Evolutionary conservation across 78 protist species (phyloP).

Genomic region (Pigoraptor vietnamica): DNA sequence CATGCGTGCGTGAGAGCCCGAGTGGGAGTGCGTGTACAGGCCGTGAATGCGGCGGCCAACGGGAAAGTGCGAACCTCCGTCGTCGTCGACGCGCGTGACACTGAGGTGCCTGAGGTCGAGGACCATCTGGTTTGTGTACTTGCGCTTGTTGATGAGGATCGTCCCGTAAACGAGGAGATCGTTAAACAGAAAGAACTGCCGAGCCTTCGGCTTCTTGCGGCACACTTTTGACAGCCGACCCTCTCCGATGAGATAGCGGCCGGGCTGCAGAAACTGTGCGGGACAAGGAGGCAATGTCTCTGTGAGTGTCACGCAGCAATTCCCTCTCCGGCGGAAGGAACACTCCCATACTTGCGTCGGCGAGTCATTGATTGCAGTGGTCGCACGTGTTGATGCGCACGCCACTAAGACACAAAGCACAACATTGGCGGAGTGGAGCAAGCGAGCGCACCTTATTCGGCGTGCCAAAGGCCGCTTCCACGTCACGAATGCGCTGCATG

Average conservation of each 20-base stretch:
- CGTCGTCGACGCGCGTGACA: background rate
- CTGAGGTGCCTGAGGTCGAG: background rate
- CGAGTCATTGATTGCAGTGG: no score
- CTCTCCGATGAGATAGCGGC: background rate
- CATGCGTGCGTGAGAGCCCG: no score
- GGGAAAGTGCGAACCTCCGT: background rate
- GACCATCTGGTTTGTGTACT: background rate
- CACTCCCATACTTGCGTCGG: no score
- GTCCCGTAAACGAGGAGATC: background rate
- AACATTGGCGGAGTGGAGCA: no score
- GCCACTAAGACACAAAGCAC: no score
- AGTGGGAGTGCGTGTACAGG: no score
- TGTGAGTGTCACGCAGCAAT: no score
- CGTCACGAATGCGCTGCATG: background rate
- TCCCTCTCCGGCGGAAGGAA: no score
- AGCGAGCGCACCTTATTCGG: background rate
- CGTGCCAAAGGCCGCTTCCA: background rate
- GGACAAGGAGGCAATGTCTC: no score
- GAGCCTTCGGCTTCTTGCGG: background rate
- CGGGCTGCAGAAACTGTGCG: background rate
- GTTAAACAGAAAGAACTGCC: constrained; percentile 1
- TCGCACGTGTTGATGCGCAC: no score
- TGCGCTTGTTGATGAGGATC: background rate
- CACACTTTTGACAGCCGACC: background rate
- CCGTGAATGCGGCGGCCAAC: no score